Percentiles rank a stretch among this genome's conserved stretches.
These are phyloP conservation scores for Borovskyia barvae DNA, from an alignment of 208 protist species.

Conservation along the genomic window DNA sequence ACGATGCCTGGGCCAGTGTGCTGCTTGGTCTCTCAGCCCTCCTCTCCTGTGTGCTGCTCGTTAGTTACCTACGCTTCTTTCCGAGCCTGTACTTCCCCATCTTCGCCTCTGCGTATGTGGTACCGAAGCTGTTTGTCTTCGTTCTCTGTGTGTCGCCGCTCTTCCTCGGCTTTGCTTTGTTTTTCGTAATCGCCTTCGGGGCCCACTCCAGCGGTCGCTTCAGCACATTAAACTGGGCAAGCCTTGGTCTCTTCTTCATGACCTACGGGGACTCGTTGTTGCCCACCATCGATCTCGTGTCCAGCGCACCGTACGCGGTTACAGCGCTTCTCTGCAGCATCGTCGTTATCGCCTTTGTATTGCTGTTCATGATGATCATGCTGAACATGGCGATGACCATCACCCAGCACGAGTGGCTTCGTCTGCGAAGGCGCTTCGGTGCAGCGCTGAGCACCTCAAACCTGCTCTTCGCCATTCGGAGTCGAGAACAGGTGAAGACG, in stretches of 20 bases:
- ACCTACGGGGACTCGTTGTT: conserved; percentile 62
- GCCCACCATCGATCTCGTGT: conserved; percentile 26
- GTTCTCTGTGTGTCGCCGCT: conserved; percentile 37
- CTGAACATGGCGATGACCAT: conserved; percentile 63
- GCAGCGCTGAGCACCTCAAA: conserved; percentile 39
- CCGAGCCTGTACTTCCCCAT: conserved; percentile 47
- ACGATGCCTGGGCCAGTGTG: conserved; percentile 30
- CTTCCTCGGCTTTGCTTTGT: conserved; percentile 49
- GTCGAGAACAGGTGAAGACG: conserved; percentile 38
- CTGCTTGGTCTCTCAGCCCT: conserved; percentile 37
- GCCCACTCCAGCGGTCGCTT: conserved; percentile 41
- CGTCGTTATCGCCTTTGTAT: conserved; percentile 39
- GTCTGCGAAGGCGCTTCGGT: conserved; percentile 42
- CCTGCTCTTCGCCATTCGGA: conserved; percentile 41
- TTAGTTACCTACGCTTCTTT: conserved; percentile 58
- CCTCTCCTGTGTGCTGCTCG: conserved; percentile 33
- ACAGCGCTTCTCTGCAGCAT: conserved; percentile 34
- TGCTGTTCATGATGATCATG: conserved; percentile 61
- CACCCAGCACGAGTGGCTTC: conserved; percentile 50
- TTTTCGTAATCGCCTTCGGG: conserved; percentile 56
- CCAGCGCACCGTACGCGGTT: conserved; percentile 22
- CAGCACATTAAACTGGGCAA: conserved; percentile 31
- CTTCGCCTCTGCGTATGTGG: conserved; percentile 32
- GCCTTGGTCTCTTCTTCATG: conserved; percentile 50
- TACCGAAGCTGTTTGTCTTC: conserved; percentile 44